A percentile compares a stretch with the other conserved stretches of the same genome.
Evolutionary conservation across 2,329 filamentous ascomycete genomes (phyloP).

Genomic region (Paecilomyces fulvus): DNA sequence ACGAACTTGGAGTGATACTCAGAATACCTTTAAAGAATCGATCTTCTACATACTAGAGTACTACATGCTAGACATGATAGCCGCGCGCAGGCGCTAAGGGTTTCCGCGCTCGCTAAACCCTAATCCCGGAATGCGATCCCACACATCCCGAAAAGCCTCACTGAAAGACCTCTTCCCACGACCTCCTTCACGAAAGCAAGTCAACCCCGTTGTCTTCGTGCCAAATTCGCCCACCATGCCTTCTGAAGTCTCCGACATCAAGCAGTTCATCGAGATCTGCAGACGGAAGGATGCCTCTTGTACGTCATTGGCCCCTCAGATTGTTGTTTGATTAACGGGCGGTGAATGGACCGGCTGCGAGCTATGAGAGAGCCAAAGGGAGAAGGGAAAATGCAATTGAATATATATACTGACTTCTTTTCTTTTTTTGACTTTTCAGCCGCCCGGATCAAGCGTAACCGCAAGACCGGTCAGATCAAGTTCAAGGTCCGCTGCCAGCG

Average conservation of each 20-base stretch:
- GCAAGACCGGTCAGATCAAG: constrained; percentile 87
- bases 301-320: constrained; percentile 49
- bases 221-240: constrained; percentile 72
- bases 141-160: constrained; percentile 6
- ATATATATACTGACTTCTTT: constrained; percentile 11
- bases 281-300: constrained; percentile 98
- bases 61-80: background rate
- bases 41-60: background rate
- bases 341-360: background rate
- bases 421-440: constrained; percentile 42
- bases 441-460: constrained; percentile 94
- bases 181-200: constrained; percentile 2
- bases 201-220: constrained; percentile 8
- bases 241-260: constrained; percentile 96
- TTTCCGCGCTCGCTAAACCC: constrained; percentile 13
- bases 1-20: too few species aligned
- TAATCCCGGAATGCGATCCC: constrained; percentile 15
- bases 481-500: constrained; percentile 99
- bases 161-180: constrained; percentile 11
- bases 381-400: constrained; percentile 3
- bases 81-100: constrained; percentile 7
- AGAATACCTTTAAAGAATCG: background rate
- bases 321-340: background rate
- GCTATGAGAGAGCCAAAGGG: background rate
- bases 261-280: constrained; percentile 99